Conservation (phyloP, 139 green algal species). For the Pseudopediastrum boryanum region DNA sequence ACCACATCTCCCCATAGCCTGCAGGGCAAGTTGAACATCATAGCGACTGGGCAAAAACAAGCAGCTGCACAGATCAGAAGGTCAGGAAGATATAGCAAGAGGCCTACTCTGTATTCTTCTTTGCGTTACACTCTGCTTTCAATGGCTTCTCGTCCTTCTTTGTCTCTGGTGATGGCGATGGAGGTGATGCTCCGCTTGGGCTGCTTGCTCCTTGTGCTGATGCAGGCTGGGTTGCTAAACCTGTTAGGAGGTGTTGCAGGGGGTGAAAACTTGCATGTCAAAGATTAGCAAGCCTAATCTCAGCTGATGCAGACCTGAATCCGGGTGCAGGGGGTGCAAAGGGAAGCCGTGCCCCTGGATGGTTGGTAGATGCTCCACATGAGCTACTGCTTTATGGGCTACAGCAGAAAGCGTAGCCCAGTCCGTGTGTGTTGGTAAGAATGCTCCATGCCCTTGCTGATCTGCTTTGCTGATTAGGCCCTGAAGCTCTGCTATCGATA, state of each 20-base stretch:
- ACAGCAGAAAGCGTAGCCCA: slow-evolving; percentile 23
- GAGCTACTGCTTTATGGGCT: slow-evolving; percentile 25
- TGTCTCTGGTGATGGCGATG: background rate
- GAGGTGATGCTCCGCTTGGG: background rate
- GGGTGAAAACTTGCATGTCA: background rate
- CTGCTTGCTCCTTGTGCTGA: background rate
- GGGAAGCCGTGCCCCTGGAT: background rate
- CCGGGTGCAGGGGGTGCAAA: background rate
- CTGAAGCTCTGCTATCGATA: slow-evolving; percentile 50
- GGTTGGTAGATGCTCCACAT: slow-evolving; percentile 25
- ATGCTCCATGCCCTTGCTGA: background rate
- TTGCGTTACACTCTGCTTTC: background rate
- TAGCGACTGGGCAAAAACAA: background rate
- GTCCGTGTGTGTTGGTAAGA: slow-evolving; percentile 9
- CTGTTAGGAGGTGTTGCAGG: background rate
- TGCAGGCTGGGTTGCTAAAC: background rate
- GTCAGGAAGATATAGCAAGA: background rate
- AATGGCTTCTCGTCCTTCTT: background rate
- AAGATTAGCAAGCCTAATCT: background rate
- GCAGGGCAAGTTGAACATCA: background rate
- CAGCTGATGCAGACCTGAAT: background rate
- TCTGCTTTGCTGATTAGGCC: slow-evolving; percentile 32
- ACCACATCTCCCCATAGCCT: slow-evolving; percentile 85
- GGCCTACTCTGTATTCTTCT: no score
- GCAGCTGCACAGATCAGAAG: background rate